phyloP scores from a whole-genome alignment of 192 early-diverging fungal genomes.

The Backusella circina region DNA sequence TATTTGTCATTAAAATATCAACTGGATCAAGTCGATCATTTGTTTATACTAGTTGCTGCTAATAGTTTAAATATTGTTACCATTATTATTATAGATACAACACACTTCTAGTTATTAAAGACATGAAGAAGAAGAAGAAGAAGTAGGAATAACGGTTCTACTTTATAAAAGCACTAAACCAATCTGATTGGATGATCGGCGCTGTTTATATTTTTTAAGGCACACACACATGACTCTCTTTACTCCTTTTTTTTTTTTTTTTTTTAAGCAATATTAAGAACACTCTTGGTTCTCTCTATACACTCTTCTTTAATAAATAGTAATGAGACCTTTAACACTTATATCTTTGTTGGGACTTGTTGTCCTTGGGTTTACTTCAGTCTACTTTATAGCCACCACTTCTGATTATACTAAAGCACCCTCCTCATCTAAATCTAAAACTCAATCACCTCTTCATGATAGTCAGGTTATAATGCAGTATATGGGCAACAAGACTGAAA shows the following conservation, averaged over 20 bases:
- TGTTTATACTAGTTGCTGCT: not conserved
- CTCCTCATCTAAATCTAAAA: not conserved
- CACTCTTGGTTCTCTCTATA: not conserved
- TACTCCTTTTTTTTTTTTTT: not conserved
- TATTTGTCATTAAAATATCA: not conserved
- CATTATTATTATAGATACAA: not conserved
- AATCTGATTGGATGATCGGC: not conserved
- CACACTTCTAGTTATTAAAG: not conserved
- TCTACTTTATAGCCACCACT: not conserved
- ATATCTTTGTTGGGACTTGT: not conserved
- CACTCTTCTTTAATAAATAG: not conserved
- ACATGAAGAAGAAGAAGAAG: not conserved
- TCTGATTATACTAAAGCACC: not conserved
- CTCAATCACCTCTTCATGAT: not conserved
- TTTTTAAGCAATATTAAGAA: not conserved
- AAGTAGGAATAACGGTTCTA: not conserved
- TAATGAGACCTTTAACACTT: not conserved
- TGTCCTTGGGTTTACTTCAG: not conserved
- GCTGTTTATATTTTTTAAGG: not conserved
- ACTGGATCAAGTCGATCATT: not conserved
- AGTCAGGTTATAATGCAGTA: slow-evolving; percentile 38
- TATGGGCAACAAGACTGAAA: slow-evolving; percentile 40
- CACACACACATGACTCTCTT: not conserved
- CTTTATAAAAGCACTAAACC: not conserved
- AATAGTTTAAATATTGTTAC: not conserved